Base-by-base conservation (phyloP, 2,329 filamentous ascomycete genomes). In the Hymenotorrendiella dingleyae region DNA sequence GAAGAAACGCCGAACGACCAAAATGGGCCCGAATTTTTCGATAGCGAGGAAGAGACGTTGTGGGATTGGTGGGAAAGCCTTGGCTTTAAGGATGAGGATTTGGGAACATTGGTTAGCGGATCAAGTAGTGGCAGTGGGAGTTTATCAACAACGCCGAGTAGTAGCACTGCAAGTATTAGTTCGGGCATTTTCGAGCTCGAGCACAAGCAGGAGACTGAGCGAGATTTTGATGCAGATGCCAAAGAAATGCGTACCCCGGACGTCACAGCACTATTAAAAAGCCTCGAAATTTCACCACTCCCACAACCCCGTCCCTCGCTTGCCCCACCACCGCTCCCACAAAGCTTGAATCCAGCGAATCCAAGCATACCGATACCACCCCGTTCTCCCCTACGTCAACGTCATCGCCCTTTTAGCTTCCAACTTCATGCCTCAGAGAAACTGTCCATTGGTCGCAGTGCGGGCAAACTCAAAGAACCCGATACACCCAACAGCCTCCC, bases 61-160 rank as follows among this genome's bases (percentile, higher is more conserved):
- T 16, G 50, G 3, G 30, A 36, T 2, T 60, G 55, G 55, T 59
- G 52, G 48, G 28, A 40, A 1, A 43, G 38, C 1, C 53, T 55
- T 12, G 54, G 12, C 5, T 10, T 21, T 3, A 20, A 21, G 14
- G 30, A 34, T 34, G 30, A 17, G 8, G 30, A 34, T 3, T 21
- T 21, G n/a, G 11, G 16, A 9, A 12, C 22, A 20, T 17, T 34
- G 30, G 30, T n/a, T 17, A 1, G 14, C 8, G 30, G 30, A 20
- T 20, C 30, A n/a, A 17, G 19, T 19, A 20, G 30, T 10, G 30
- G 30, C 2, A n/a, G 19, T 9, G 30, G 8, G 12, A 21, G 9
- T 2, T 3, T 17, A 6, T 17, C 4, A 2, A 6, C 17, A 6
- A 20, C 30, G 8, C 30, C 30, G 3, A 20, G 9, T 17, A 20